These are phyloP conservation scores for Heimioporus sp. DNA, from an alignment of 768 basidiomycete genomes.

Conservation along the genomic window DNA sequence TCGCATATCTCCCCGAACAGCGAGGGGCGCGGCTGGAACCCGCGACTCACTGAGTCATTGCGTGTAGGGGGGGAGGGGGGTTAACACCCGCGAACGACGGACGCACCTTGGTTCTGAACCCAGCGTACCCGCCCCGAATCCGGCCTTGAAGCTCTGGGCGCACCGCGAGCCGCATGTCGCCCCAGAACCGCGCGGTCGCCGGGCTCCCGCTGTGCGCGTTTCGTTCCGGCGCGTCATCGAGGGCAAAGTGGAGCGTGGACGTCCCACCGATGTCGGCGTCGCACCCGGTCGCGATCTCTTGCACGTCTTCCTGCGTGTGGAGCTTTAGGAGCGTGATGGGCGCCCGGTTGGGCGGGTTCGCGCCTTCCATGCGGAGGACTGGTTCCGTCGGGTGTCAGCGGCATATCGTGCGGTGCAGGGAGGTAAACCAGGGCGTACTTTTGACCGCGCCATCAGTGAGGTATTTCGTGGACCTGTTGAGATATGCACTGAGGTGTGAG, in stretches of 20 bases:
- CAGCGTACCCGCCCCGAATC: slow-evolving; percentile 85
- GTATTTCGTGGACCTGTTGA: slow-evolving; percentile 39
- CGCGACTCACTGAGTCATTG: no score
- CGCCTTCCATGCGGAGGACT: slow-evolving; percentile 79
- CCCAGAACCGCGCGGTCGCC: slow-evolving; percentile 74
- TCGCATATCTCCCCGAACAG: slow-evolving; percentile 85
- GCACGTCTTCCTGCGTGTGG: slow-evolving; percentile 55
- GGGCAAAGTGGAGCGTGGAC: slow-evolving; percentile 72
- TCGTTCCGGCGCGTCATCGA: slow-evolving; percentile 51
- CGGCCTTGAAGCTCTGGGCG: slow-evolving; percentile 63
- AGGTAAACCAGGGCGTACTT: slow-evolving; percentile 31
- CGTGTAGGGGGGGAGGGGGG: background rate
- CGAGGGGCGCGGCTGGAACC: slow-evolving; percentile 64
- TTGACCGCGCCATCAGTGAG: slow-evolving; percentile 41
- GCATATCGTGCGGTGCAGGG: background rate
- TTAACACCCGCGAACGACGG: background rate
- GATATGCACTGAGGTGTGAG: slow-evolving; percentile 28
- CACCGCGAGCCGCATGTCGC: slow-evolving; percentile 71
- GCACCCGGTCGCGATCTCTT: slow-evolving; percentile 73
- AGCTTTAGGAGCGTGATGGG: slow-evolving; percentile 69
- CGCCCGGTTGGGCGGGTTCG: slow-evolving; percentile 55
- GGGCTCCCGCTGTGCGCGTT: slow-evolving; percentile 44
- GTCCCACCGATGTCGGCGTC: slow-evolving; percentile 88
- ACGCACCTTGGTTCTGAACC: slow-evolving; percentile 79
- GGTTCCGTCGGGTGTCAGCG: slow-evolving; percentile 12